Percentiles rank a stretch among this genome's conserved stretches.
phyloP scores from a whole-genome alignment of 2,329 filamentous ascomycete genomes.

The Colletotrichum ledebouriae region DNA sequence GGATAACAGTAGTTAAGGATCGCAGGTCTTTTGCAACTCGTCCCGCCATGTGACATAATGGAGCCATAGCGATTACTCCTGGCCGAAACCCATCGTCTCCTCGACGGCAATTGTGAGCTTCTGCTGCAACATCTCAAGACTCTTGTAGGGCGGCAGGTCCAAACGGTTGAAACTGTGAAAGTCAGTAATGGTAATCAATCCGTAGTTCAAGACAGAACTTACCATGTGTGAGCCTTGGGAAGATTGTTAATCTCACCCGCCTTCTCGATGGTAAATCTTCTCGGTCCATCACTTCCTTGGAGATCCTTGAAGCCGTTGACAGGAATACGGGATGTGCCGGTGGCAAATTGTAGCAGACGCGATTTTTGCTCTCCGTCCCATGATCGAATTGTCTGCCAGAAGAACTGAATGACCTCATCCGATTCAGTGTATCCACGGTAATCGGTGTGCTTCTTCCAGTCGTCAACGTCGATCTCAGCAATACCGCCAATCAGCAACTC shows the following conservation, averaged over 20 bases:
- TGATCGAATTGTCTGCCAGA: slow-evolving; percentile 96
- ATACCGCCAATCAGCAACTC: slow-evolving; percentile 98
- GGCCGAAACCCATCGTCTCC: slow-evolving; percentile 98
- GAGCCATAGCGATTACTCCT: slow-evolving; percentile 78
- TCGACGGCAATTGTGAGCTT: slow-evolving; percentile 98
- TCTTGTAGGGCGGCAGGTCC: slow-evolving; percentile 94
- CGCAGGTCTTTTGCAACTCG: slow-evolving; percentile 12
- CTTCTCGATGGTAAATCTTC: slow-evolving; percentile 98
- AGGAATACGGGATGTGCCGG: slow-evolving; percentile 95
- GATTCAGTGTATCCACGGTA: slow-evolving; percentile 98
- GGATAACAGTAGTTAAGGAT: slow-evolving; percentile 6
- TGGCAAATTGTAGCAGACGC: slow-evolving; percentile 94
- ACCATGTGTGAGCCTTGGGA: slow-evolving; percentile 99
- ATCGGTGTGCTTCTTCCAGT: slow-evolving; percentile 99
- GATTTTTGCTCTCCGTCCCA: slow-evolving; percentile 99
- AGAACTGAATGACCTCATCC: slow-evolving; percentile 97
- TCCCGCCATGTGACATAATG: background rate
- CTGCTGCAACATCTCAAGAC: slow-evolving; percentile 83
- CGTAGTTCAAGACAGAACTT: slow-evolving; percentile 55
- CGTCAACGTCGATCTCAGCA: slow-evolving; percentile 99
- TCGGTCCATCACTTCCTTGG: slow-evolving; percentile 94
- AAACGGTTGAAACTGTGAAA: slow-evolving; percentile 89
- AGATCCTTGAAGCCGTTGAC: slow-evolving; percentile 99
- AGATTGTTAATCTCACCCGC: slow-evolving; percentile 90
- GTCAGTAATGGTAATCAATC: slow-evolving; percentile 43